Percentiles rank a stretch among this genome's conserved stretches.
These are phyloP conservation scores for Adansonia grandidieri DNA, from an alignment of 441 rosid genomes.

Conservation along the genomic window DNA sequence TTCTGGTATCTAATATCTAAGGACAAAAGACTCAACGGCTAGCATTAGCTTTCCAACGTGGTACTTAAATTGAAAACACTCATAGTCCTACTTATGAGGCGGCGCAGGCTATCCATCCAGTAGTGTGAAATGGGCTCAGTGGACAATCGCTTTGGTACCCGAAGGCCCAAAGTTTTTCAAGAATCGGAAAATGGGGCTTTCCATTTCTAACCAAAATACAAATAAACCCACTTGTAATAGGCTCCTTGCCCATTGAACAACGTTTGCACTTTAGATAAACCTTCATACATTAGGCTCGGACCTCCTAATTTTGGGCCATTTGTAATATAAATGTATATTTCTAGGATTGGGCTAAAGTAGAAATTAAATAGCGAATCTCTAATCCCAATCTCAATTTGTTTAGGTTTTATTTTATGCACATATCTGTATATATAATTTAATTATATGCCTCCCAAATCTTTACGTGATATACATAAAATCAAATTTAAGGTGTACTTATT, in stretches of 20 bases:
- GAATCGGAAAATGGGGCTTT: neutral
- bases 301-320: neutral
- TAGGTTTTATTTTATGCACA: neutral
- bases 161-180: neutral
- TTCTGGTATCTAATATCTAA: neutral
- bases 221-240: neutral
- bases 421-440: too few species aligned
- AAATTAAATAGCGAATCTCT: neutral
- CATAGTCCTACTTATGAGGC: neutral
- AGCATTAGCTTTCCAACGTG: neutral
- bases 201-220: neutral
- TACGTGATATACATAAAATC: too few species aligned
- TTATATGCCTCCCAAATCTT: too few species aligned
- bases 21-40: constrained; percentile 10
- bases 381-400: neutral
- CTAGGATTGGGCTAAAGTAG: neutral
- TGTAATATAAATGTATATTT: too few species aligned
- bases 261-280: neutral
- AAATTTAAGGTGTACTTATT: too few species aligned
- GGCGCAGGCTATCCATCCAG: neutral
- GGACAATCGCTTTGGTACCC: neutral
- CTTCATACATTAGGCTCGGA: too few species aligned
- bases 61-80: neutral
- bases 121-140: neutral
- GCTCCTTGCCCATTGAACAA: neutral